phyloP scores from a whole-genome alignment of 306 rosid species.

The Cucumis cinereus region DNA sequence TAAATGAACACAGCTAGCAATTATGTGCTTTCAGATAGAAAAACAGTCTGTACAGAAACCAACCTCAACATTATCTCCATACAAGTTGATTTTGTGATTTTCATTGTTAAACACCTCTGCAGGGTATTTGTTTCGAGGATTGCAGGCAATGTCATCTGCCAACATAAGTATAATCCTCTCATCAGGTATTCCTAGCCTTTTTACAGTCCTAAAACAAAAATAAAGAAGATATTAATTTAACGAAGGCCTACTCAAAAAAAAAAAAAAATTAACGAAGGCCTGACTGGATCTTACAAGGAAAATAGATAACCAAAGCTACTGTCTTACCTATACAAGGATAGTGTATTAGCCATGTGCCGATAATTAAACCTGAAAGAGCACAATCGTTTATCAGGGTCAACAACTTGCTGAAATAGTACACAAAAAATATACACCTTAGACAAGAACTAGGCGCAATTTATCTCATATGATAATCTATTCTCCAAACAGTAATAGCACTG shows the following conservation, averaged over 20 bases:
- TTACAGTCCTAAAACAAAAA: conserved; percentile 62
- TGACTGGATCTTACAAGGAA: not conserved
- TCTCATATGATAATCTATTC: not conserved
- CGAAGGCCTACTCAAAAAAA: not conserved
- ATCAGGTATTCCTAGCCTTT: conserved; percentile 93
- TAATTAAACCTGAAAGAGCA: conserved; percentile 73
- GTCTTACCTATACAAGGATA: conserved; percentile 69
- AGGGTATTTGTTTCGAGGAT: conserved; percentile 90
- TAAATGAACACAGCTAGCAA: not conserved
- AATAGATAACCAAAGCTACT: not conserved
- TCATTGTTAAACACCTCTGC: conserved; percentile 94
- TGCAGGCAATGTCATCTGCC: conserved; percentile 98
- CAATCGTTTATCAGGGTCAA: not conserved
- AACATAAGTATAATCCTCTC: conserved; percentile 96
- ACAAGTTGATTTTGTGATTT: conserved; percentile 82
- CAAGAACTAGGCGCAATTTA: not conserved
- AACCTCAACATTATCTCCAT: conserved; percentile 98
- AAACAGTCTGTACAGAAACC: conserved; percentile 6
- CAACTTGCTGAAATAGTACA: not conserved
- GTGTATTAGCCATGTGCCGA: conserved; percentile 94
- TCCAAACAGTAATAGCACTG: not conserved
- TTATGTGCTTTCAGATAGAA: not conserved
- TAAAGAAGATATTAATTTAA: not conserved
- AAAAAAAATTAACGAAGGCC: not conserved
- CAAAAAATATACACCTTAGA: not conserved